phyloP scores from a whole-genome alignment of 192 early-diverging fungal species.

The Coemansia sp. region DNA sequence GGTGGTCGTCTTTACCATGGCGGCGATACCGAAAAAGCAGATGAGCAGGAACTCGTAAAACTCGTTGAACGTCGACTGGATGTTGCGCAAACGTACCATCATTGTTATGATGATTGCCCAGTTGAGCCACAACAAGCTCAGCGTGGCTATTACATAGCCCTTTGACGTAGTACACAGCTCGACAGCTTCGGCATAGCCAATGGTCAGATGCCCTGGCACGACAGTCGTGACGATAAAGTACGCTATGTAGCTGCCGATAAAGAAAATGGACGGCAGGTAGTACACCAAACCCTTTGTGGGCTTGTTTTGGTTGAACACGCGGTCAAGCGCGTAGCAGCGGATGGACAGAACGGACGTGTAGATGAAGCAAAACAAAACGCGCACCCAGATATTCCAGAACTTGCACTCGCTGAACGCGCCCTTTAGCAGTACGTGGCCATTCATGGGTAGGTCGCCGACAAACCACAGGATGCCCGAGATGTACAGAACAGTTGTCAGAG shows the following conservation, averaged over 20 bases:
- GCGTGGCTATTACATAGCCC: slow-evolving; percentile 6
- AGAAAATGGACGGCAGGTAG: slow-evolving; percentile 4
- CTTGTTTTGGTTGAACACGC: slow-evolving; percentile 21
- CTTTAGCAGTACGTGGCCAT: slow-evolving; percentile 9
- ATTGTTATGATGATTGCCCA: slow-evolving; percentile 14
- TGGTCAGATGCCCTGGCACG: background rate
- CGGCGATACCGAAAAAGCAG: slow-evolving; percentile 9
- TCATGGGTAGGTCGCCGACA: slow-evolving; percentile 20
- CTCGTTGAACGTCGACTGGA: slow-evolving; percentile 25
- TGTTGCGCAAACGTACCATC: slow-evolving; percentile 20
- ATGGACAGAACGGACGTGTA: slow-evolving; percentile 10
- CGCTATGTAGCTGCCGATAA: background rate
- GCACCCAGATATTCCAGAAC: slow-evolving; percentile 13
- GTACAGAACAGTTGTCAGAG: slow-evolving; percentile 13
- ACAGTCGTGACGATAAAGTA: slow-evolving; percentile 4
- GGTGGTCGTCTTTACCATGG: slow-evolving; percentile 19
- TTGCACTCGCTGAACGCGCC: slow-evolving; percentile 15
- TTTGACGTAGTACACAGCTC: slow-evolving; percentile 14
- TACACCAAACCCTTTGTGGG: slow-evolving; percentile 8
- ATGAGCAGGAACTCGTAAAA: slow-evolving; percentile 19
- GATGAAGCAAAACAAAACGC: slow-evolving; percentile 12
- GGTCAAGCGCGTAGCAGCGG: slow-evolving; percentile 7
- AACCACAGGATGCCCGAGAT: slow-evolving; percentile 18
- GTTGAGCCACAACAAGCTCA: slow-evolving; percentile 21
- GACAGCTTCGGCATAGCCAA: slow-evolving; percentile 11